Evolutionary conservation across 345 rosid genomes (phyloP).

Genomic region (Pistacia integerrima): DNA sequence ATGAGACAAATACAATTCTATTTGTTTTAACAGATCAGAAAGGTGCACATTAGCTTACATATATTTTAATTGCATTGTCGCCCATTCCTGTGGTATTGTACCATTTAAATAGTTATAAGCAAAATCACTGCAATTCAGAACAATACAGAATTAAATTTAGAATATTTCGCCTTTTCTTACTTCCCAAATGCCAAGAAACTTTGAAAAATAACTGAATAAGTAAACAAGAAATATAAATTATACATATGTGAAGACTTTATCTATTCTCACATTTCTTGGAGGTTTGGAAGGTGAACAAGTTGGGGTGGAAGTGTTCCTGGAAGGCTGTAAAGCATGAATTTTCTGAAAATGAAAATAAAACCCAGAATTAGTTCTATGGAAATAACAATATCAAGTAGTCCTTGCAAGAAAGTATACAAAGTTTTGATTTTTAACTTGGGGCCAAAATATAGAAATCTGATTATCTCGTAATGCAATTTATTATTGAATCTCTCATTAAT

Average conservation of each 20-base stretch:
- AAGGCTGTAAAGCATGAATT: conserved; percentile 53
- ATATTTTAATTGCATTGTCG: conserved; percentile 37
- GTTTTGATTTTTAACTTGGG: no score
- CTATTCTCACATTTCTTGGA: neutral
- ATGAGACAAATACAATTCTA: neutral
- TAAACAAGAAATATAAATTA: no score
- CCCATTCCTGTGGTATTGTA: conserved; percentile 63
- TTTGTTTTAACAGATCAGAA: neutral
- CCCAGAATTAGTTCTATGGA: neutral
- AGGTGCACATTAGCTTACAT: conserved; percentile 40
- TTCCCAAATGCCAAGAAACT: no score
- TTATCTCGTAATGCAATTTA: no score
- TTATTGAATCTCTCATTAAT: no score
- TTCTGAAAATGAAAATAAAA: conserved; percentile 31
- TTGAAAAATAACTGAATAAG: no score
- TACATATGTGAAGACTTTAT: no score
- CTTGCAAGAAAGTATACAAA: neutral
- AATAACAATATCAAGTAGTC: neutral
- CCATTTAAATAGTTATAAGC: conserved; percentile 59
- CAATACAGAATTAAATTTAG: neutral
- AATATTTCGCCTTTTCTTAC: neutral
- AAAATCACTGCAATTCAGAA: conserved; percentile 50
- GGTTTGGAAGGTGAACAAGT: conserved; percentile 16
- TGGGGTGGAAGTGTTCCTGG: conserved; percentile 71
- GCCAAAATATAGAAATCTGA: no score